Conservation (phyloP, 2,329 filamentous ascomycete genomes). For the Chaetomium olivaceum region DNA sequence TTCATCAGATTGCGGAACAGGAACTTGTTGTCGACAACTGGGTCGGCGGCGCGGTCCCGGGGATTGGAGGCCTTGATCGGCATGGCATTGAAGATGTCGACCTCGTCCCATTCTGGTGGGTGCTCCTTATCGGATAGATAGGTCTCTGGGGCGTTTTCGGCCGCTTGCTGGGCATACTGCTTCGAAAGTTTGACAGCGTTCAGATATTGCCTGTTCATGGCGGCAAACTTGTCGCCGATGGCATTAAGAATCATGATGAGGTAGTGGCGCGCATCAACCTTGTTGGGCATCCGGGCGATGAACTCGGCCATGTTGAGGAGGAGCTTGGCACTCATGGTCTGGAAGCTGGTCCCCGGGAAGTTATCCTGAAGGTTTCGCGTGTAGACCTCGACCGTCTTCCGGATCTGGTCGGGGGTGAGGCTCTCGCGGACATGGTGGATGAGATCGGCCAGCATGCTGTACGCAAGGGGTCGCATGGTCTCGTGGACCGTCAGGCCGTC, state of each 20-base stretch:
- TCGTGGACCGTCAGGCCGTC: constrained; percentile 97
- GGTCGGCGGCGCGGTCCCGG: constrained; percentile 83
- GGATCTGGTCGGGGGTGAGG: constrained; percentile 86
- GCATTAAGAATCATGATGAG: constrained; percentile 97
- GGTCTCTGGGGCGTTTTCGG: constrained; percentile 64
- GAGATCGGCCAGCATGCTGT: constrained; percentile 96
- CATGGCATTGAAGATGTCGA: constrained; percentile 93
- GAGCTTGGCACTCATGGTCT: constrained; percentile 98
- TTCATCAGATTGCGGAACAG: constrained; percentile 96
- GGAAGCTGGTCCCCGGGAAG: constrained; percentile 96
- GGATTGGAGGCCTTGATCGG: constrained; percentile 95
- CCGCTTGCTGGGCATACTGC: constrained; percentile 69
- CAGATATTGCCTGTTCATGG: constrained; percentile 94
- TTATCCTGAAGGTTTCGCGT: constrained; percentile 94
- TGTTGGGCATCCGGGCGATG: constrained; percentile 91
- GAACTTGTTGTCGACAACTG: constrained; percentile 96
- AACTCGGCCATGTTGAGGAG: constrained; percentile 97
- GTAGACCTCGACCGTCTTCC: constrained; percentile 94
- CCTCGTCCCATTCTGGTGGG: constrained; percentile 93
- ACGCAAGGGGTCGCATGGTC: constrained; percentile 91
- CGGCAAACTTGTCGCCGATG: constrained; percentile 95
- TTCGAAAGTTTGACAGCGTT: constrained; percentile 94
- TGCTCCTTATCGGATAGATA: constrained; percentile 81
- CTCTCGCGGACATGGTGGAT: constrained; percentile 95
- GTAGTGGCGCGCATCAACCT: constrained; percentile 91